Percentiles rank a stretch among this genome's conserved stretches.
Conservation (phyloP, 352 stramenopile species). For the Phytophthora aleatoria region DNA sequence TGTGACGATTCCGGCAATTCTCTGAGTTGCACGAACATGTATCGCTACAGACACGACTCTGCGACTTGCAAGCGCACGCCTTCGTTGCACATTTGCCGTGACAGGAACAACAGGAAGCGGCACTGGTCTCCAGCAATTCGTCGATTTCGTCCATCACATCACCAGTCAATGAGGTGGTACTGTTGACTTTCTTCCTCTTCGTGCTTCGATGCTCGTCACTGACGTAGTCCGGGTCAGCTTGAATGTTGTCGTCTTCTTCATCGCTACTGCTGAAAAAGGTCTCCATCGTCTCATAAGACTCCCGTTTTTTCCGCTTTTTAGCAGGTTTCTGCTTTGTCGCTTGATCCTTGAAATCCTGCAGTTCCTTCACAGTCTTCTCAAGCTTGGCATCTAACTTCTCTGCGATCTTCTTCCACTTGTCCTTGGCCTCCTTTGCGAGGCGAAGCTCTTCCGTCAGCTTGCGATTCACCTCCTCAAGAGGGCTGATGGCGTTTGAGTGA, state of each 20-base stretch:
- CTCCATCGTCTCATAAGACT: constrained; percentile 52
- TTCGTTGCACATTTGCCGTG: constrained; percentile 80
- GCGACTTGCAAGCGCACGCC: constrained; percentile 62
- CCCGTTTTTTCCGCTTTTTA: constrained; percentile 40
- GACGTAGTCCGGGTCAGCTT: constrained; percentile 72
- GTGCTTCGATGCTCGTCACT: constrained; percentile 41
- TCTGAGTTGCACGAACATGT: constrained; percentile 60
- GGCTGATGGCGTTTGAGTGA: neutral
- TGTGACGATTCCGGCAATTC: constrained; percentile 57
- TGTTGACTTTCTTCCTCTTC: constrained; percentile 8
- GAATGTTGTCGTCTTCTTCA: constrained; percentile 56
- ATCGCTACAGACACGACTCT: constrained; percentile 43
- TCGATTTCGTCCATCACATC: constrained; percentile 66
- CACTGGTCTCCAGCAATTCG: constrained; percentile 45
- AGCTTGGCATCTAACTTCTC: constrained; percentile 28
- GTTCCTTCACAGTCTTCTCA: constrained; percentile 23
- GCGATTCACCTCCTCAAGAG: constrained; percentile 45
- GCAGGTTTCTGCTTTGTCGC: constrained; percentile 41
- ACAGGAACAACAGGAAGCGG: constrained; percentile 57
- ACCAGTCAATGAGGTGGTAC: constrained; percentile 1
- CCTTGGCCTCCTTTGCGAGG: constrained; percentile 47
- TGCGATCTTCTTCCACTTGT: constrained; percentile 76
- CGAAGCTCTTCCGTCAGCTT: constrained; percentile 32
- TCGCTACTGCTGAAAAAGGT: constrained; percentile 60
- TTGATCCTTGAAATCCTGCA: constrained; percentile 31